Evolutionary conservation across 768 basidiomycete species (phyloP).

Genomic region (Boletus subcaerulescens): DNA sequence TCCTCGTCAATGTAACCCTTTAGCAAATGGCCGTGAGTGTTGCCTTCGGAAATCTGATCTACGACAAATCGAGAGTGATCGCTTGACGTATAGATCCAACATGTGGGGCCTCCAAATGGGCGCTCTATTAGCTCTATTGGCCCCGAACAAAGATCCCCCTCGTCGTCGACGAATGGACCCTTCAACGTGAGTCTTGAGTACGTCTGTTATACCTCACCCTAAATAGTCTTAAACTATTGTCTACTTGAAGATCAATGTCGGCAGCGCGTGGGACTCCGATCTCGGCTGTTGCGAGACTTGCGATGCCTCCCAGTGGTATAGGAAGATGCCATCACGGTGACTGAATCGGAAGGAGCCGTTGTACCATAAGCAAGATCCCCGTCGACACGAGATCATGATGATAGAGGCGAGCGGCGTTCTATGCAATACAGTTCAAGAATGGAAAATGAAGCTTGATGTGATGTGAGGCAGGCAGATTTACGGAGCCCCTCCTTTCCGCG

Average conservation of each 20-base stretch:
- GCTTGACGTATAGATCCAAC: constrained; percentile 7
- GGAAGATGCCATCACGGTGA: constrained; percentile 12
- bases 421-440: constrained; percentile 11
- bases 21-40: background rate
- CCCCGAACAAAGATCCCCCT: constrained; percentile 4
- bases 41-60: constrained; percentile 9
- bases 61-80: background rate
- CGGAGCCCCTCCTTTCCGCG: constrained; percentile 11
- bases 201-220: background rate
- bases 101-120: constrained; percentile 4
- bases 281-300: constrained; percentile 12
- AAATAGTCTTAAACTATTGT: background rate
- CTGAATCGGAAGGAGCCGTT: background rate
- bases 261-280: constrained; percentile 21
- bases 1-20: background rate
- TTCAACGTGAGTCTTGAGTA: too few species aligned
- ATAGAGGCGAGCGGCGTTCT: constrained; percentile 21
- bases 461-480: background rate
- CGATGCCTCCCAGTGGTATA: background rate
- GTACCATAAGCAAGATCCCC: constrained; percentile 11
- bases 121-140: constrained; percentile 3
- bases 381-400: constrained; percentile 10
- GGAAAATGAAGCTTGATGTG: constrained; percentile 5
- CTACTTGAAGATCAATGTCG: constrained; percentile 5
- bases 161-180: background rate